Evolutionary conservation across 1,284 basidiomycete genomes (phyloP).

Genomic region (Cryptococcus hybrid): DNA sequence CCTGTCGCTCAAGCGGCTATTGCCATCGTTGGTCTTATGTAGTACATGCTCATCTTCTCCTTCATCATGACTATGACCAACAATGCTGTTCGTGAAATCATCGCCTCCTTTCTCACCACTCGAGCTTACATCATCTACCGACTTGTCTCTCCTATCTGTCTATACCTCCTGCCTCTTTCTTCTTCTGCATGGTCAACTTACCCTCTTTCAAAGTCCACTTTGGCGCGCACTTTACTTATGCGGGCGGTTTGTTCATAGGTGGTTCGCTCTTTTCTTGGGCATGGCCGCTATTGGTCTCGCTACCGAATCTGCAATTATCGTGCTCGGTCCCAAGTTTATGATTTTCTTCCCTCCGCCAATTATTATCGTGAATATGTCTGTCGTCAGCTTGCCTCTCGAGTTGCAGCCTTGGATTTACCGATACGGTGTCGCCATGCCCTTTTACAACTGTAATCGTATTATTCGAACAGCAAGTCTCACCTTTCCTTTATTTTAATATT

Average conservation of each 20-base stretch:
- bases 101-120: constrained; percentile 55
- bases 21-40: constrained; percentile 62
- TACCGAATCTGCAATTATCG: constrained; percentile 55
- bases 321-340: constrained; percentile 44
- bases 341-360: constrained; percentile 43
- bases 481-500: background rate
- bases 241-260: constrained; percentile 66
- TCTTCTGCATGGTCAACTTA: constrained; percentile 61
- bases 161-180: constrained; percentile 64
- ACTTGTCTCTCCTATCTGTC: constrained; percentile 55
- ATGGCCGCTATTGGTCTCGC: constrained; percentile 55
- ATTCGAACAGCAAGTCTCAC: constrained; percentile 52
- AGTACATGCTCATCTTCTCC: constrained; percentile 61
- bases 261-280: constrained; percentile 64
- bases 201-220: constrained; percentile 60
- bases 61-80: constrained; percentile 51
- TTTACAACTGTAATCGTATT: constrained; percentile 64
- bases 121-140: constrained; percentile 60
- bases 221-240: constrained; percentile 47
- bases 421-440: constrained; percentile 60
- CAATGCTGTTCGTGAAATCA: constrained; percentile 50
- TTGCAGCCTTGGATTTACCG: constrained; percentile 65
- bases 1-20: constrained; percentile 66
- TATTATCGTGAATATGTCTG: constrained; percentile 70
- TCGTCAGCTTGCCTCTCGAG: constrained; percentile 61